phyloP scores from a whole-genome alignment of 2,329 filamentous ascomycete genomes.

The Thelonectria olida region DNA sequence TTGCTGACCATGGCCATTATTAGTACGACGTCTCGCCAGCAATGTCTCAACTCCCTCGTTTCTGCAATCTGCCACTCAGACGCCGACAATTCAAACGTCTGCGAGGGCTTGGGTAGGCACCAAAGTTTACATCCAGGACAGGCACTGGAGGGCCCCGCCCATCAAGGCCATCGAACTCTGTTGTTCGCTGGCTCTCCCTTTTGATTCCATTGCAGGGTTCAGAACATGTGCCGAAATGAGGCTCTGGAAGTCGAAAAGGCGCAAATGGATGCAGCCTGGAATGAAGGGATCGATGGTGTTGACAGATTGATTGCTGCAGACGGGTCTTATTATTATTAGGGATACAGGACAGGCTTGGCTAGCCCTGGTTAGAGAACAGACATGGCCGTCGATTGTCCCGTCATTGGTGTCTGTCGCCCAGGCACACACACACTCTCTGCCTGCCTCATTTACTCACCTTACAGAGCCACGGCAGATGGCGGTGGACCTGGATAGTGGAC shows the following conservation, averaged over 20 bases:
- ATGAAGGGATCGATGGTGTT: slow-evolving; percentile 7
- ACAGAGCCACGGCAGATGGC: slow-evolving; percentile 19
- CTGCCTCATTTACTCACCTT: slow-evolving; percentile 2
- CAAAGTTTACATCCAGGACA: not conserved
- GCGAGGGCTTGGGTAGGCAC: too few relatives aligned
- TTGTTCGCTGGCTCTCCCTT: not conserved
- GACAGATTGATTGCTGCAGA: slow-evolving; percentile 15
- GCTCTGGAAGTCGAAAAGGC: not conserved
- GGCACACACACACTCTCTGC: slow-evolving; percentile 20
- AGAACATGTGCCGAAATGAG: slow-evolving; percentile 1
- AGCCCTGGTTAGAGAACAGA: not conserved
- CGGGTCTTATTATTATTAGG: not conserved
- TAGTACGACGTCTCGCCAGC: slow-evolving; percentile 23
- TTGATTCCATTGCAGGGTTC: not conserved
- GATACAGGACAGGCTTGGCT: not conserved
- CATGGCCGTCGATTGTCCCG: not conserved
- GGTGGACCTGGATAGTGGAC: slow-evolving; percentile 30
- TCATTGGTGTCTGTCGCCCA: slow-evolving; percentile 26
- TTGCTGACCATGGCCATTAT: slow-evolving; percentile 29
- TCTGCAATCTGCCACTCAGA: slow-evolving; percentile 31
- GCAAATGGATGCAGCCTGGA: not conserved
- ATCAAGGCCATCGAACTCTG: not conserved
- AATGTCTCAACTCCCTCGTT: slow-evolving; percentile 40
- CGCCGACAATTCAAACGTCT: slow-evolving; percentile 6
- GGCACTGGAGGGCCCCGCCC: not conserved